Conservation (phyloP, 805 yeast genomes). For the Candida ascalaphidarum region DNA sequence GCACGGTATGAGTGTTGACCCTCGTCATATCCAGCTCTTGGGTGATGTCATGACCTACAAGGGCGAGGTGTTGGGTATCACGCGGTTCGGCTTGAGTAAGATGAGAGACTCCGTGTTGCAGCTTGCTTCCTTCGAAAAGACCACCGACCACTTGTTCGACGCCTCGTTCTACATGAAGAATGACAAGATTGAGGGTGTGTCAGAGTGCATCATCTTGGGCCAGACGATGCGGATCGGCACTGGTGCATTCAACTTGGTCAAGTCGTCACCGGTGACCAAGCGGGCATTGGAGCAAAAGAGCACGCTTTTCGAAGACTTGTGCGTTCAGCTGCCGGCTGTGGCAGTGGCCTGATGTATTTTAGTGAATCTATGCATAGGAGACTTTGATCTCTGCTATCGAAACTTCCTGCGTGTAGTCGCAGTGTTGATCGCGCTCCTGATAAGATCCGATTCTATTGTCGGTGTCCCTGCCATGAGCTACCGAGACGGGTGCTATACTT, state of each 20-base stretch:
- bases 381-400: no score
- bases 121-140: conserved; percentile 94
- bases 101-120: conserved; percentile 98
- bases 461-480: no score
- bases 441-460: no score
- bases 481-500: conserved; percentile 16
- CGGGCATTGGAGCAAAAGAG: conserved; percentile 34
- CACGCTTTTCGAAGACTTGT: conserved; percentile 39
- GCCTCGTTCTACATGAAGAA: conserved; percentile 97
- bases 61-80: conserved; percentile 96
- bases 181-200: conserved; percentile 93
- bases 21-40: conserved; percentile 93
- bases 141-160: conserved; percentile 96
- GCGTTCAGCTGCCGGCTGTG: conserved; percentile 14
- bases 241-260: conserved; percentile 85
- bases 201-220: conserved; percentile 94
- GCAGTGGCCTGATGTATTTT: conserved; percentile 3
- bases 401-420: no score
- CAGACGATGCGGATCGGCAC: conserved; percentile 98
- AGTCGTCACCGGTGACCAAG: conserved; percentile 39
- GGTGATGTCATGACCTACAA: conserved; percentile 99
- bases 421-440: no score
- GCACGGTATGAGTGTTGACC: conserved; percentile 99
- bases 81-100: conserved; percentile 94
- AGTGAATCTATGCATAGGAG: no score